phyloP scores from a whole-genome alignment of 2,329 filamentous ascomycete species.

The Penicillium sp. region DNA sequence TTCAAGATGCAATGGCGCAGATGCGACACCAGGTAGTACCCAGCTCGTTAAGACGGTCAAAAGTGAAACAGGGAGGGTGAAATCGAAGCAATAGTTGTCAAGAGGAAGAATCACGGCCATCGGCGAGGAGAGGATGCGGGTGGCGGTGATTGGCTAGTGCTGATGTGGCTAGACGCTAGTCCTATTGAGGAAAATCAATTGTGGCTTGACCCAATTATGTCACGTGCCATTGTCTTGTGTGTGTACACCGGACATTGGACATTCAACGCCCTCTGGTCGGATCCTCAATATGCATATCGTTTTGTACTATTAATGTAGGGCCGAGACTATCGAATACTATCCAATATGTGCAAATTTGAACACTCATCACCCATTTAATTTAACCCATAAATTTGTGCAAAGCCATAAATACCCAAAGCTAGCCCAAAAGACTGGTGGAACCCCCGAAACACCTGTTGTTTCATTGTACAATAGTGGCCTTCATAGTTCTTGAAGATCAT shows the following conservation, averaged over 20 bases:
- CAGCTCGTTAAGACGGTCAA: conserved; percentile 6
- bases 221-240: conserved; percentile 4
- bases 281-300: conserved; percentile 8
- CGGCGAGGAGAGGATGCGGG: conserved; percentile 21
- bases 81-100: conserved; percentile 15
- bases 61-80: conserved; percentile 6
- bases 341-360: background rate
- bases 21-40: conserved; percentile 10
- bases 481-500: conserved; percentile 4
- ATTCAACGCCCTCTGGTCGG: conserved; percentile 1
- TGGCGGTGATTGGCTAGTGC: conserved; percentile 19
- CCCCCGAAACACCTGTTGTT: conserved; percentile 19
- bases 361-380: too few relatives aligned
- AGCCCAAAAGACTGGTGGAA: conserved; percentile 19
- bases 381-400: background rate
- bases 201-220: background rate
- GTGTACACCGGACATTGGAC: background rate
- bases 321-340: background rate
- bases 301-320: background rate
- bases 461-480: conserved; percentile 17
- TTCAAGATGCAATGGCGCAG: conserved; percentile 7
- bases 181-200: background rate
- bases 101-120: conserved; percentile 17
- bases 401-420: background rate
- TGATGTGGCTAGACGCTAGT: conserved; percentile 7